phyloP scores from a whole-genome alignment of 306 rosid species.

The Sophora flavescens region DNA sequence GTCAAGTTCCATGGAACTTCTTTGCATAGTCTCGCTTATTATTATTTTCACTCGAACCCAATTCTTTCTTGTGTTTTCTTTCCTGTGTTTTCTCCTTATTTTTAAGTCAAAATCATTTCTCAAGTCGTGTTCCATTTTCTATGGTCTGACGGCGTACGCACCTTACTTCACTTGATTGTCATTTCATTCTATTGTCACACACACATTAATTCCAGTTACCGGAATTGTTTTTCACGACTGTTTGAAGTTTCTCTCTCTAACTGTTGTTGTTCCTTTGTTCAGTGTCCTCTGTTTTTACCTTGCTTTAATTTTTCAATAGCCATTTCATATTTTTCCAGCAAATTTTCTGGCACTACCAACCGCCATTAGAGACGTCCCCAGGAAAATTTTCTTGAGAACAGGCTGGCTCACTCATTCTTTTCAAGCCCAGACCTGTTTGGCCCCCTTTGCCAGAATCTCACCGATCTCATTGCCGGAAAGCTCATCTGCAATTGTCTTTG shows the following conservation, averaged over 20 bases:
- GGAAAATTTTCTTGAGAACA: background rate
- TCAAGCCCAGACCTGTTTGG: background rate
- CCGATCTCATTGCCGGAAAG: background rate
- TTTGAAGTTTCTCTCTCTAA: background rate
- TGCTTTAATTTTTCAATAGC: background rate
- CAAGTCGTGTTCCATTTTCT: background rate
- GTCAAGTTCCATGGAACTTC: background rate
- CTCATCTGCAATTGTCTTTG: background rate
- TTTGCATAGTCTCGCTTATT: background rate
- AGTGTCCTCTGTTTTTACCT: background rate
- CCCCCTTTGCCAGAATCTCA: background rate
- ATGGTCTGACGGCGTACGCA: background rate
- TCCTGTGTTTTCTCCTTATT: background rate
- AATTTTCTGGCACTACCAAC: background rate
- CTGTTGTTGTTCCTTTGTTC: background rate
- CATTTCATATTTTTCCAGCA: background rate
- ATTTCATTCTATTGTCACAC: background rate
- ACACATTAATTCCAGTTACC: background rate
- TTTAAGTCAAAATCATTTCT: background rate
- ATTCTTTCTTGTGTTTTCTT: background rate
- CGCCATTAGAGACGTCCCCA: background rate
- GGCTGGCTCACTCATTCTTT: background rate
- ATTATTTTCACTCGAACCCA: background rate
- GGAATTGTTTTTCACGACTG: background rate
- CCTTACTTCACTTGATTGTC: background rate